A percentile compares a stretch with the other conserved stretches of the same genome.
phyloP scores from a whole-genome alignment of 1,139 yeast species.

The Geotrichum histeridarum region DNA sequence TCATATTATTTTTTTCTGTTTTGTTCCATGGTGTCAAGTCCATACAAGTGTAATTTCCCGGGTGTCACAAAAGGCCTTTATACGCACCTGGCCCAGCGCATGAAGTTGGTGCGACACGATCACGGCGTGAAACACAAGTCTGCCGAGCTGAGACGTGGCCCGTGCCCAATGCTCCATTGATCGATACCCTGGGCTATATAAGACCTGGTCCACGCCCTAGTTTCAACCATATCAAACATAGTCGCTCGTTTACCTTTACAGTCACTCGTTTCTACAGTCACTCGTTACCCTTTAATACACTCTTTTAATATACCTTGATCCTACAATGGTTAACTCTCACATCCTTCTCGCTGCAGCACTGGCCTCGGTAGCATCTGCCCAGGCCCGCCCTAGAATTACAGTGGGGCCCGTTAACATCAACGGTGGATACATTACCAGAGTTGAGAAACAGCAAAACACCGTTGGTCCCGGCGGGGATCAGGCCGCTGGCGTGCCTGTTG shows the following conservation, averaged over 20 bases:
- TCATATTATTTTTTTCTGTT: background rate
- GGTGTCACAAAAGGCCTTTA: no score
- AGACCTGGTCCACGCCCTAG: background rate
- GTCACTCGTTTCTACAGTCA: background rate
- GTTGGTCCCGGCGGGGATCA: conserved; percentile 5
- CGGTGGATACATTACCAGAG: background rate
- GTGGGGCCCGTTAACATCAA: conserved; percentile 2
- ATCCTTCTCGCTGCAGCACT: conserved; percentile 1
- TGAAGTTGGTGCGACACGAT: no score
- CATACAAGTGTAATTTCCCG: background rate
- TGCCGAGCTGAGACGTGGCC: no score
- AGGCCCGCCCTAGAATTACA: background rate
- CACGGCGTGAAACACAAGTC: no score
- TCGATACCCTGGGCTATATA: background rate
- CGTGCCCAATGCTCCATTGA: no score
- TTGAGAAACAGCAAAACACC: background rate
- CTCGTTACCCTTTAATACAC: background rate
- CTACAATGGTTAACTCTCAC: background rate
- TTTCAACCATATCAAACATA: background rate
- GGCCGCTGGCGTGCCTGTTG: background rate
- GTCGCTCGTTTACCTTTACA: no score
- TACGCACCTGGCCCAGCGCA: no score
- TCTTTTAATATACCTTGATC: background rate
- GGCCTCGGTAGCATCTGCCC: background rate
- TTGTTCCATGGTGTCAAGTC: no score